A percentile compares a stretch with the other conserved stretches of the same genome.
phyloP scores from a whole-genome alignment of 1,139 yeast species.

The Dujonia santamariae region DNA sequence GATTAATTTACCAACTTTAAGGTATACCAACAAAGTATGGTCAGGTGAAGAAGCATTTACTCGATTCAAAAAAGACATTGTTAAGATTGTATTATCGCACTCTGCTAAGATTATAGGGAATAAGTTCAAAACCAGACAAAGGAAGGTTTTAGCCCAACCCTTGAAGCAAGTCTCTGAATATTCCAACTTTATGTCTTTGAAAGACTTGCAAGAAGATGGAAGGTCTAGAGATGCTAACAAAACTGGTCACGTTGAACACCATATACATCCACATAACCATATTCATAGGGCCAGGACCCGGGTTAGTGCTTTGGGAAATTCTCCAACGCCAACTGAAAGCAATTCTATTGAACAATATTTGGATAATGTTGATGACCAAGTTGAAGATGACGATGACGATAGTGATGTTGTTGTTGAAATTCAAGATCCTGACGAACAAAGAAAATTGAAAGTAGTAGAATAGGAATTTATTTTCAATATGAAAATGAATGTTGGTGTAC shows the following conservation, averaged over 20 bases:
- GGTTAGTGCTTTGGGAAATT: too few species aligned
- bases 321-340: too few species aligned
- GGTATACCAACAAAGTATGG: conserved; percentile 70
- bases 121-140: conserved; percentile 52
- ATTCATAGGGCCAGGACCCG: too few species aligned
- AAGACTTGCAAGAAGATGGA: conserved; percentile 36
- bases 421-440: background rate
- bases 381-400: conserved; percentile 4
- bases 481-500: too few species aligned
- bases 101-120: conserved; percentile 80
- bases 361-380: conserved; percentile 1
- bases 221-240: conserved; percentile 21
- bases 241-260: conserved; percentile 10
- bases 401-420: background rate
- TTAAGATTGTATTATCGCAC: conserved; percentile 66
- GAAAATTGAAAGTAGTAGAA: too few species aligned
- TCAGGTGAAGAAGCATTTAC: conserved; percentile 69
- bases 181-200: conserved; percentile 34
- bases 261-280: conserved; percentile 8
- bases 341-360: conserved; percentile 2
- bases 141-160: conserved; percentile 28
- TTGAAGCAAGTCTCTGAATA: conserved; percentile 45
- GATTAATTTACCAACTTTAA: conserved; percentile 62
- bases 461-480: too few species aligned
- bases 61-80: conserved; percentile 63